These are phyloP conservation scores for Metschnikowia continentalis DNA, from an alignment of 805 yeast genomes.

Conservation along the genomic window DNA sequence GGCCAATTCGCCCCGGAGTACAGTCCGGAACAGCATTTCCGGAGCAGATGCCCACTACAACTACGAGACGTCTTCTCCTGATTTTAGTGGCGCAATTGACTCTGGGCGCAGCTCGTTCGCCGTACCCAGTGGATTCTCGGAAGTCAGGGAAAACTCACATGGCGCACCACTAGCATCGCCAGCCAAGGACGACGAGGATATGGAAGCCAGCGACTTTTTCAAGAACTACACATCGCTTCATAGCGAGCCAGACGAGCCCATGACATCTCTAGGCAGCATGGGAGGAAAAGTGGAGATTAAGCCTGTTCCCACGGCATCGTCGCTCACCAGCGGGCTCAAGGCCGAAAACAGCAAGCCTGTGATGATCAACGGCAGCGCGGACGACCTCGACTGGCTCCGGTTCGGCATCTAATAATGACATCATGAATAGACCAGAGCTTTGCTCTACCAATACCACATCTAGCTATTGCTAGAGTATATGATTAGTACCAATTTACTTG, in stretches of 20 bases:
- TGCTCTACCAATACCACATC: no score
- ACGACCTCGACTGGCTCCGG: conserved; percentile 31
- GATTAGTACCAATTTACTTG: background rate
- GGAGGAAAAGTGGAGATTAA: conserved; percentile 15
- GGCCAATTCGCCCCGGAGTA: conserved; percentile 3
- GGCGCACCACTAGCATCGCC: conserved; percentile 9
- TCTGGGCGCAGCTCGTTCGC: conserved; percentile 9
- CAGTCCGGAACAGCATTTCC: conserved; percentile 7
- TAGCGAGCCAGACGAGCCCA: conserved; percentile 17
- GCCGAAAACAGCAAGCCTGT: conserved; percentile 1
- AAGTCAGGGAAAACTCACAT: conserved; percentile 1
- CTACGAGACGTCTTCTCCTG: conserved; percentile 13
- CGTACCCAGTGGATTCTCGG: conserved; percentile 12
- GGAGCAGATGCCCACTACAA: conserved; percentile 9
- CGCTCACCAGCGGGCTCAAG: conserved; percentile 19
- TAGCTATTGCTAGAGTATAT: background rate
- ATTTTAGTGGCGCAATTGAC: conserved; percentile 7
- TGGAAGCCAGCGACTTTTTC: conserved; percentile 21
- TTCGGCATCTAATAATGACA: conserved; percentile 21
- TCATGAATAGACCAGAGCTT: no score
- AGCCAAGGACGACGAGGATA: conserved; percentile 14
- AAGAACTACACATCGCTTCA: conserved; percentile 22
- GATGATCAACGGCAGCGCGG: background rate
- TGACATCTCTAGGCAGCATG: conserved; percentile 10
- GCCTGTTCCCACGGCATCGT: conserved; percentile 12